Conservation (phyloP, 2,329 filamentous ascomycete species). For the Diaporthe destruens region DNA sequence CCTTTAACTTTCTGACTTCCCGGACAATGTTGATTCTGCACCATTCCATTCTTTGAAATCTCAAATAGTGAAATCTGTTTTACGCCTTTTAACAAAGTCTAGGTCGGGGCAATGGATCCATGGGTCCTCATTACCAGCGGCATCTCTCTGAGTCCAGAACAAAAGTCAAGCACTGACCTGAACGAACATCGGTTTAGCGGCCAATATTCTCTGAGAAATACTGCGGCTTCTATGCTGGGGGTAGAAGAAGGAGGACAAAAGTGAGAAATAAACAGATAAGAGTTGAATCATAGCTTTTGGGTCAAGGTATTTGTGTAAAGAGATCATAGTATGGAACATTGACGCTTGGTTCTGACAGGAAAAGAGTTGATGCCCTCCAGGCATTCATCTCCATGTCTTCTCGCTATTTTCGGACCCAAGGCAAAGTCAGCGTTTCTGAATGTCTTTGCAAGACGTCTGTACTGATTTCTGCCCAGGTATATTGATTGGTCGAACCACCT, state of each 20-base stretch:
- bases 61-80: neutral
- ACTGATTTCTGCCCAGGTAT: neutral
- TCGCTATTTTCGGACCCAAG: neutral
- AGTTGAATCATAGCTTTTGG: neutral
- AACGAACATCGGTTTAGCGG: no score
- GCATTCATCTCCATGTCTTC: neutral
- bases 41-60: neutral
- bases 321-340: neutral
- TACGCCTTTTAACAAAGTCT: neutral
- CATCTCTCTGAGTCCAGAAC: neutral
- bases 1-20: neutral
- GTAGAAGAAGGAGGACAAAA: neutral
- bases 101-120: neutral
- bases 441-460: neutral
- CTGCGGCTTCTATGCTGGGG: neutral
- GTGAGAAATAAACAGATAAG: neutral
- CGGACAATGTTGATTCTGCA: neutral
- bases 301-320: neutral
- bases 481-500: no score
- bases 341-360: neutral
- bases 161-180: neutral
- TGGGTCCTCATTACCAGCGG: neutral
- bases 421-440: neutral
- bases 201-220: neutral
- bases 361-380: neutral